Percentiles rank a stretch among this genome's conserved stretches.
phyloP scores from a whole-genome alignment of 202 grass and related monocot species.

The Saccharum hybrid region DNA sequence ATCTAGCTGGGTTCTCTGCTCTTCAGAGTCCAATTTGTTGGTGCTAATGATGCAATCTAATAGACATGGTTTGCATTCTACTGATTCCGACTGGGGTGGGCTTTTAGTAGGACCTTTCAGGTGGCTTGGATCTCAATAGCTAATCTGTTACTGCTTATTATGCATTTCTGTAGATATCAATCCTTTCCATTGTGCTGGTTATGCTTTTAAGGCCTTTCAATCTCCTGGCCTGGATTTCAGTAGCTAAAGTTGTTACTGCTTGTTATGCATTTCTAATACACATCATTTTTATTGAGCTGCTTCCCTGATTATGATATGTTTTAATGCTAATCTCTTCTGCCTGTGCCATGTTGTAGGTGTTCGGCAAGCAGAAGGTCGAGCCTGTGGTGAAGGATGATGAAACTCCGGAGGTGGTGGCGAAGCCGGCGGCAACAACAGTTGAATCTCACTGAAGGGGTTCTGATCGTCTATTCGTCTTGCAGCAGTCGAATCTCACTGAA shows the following conservation, averaged over 20 bases:
- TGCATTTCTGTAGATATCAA: not conserved
- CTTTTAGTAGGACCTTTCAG: not conserved
- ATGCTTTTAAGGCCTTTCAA: not conserved
- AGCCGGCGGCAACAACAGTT: not conserved
- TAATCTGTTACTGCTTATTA: not conserved
- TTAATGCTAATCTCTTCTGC: not conserved
- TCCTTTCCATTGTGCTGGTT: not conserved
- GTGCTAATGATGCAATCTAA: not conserved
- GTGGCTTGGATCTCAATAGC: not conserved
- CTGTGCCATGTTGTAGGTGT: conserved; percentile 20
- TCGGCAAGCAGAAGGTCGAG: conserved; percentile 42
- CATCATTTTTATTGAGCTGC: not conserved
- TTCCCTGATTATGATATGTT: not conserved
- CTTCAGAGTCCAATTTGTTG: not conserved
- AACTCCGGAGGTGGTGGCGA: conserved; percentile 5
- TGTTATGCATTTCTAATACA: not conserved
- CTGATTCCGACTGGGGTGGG: not conserved
- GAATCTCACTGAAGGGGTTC: conserved; percentile 39
- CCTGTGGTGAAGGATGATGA: conserved; percentile 14
- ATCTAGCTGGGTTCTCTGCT: not conserved
- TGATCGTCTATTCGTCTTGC: not conserved
- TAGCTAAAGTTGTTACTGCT: not conserved
- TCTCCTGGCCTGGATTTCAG: too few species aligned
- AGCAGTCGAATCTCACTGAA: conserved; percentile 34
- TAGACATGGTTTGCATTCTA: not conserved